These are phyloP conservation scores for Cordyceps pruinosa DNA, from an alignment of 2,329 filamentous ascomycete species.

Conservation along the genomic window DNA sequence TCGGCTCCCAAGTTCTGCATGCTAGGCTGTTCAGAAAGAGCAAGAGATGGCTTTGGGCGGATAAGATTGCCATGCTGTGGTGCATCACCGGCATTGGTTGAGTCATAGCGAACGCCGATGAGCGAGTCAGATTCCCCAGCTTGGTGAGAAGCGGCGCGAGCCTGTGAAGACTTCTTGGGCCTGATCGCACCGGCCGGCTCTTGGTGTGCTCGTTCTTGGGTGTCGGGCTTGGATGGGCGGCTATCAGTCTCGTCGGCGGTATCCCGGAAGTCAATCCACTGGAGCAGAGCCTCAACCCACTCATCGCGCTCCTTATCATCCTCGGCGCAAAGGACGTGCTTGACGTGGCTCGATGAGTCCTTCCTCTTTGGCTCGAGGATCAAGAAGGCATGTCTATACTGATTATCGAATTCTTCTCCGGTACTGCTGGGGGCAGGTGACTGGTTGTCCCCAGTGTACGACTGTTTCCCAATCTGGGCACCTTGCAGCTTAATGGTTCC, in stretches of 20 bases:
- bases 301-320: conserved; percentile 86
- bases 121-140: conserved; percentile 37
- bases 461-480: conserved; percentile 92
- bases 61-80: conserved; percentile 37
- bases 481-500: conserved; percentile 88
- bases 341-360: conserved; percentile 78
- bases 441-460: conserved; percentile 41
- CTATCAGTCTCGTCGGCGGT: conserved; percentile 43
- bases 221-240: conserved; percentile 22
- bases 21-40: conserved; percentile 27
- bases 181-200: conserved; percentile 21
- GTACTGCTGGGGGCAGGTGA: conserved; percentile 49
- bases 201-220: conserved; percentile 30
- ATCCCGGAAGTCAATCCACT: conserved; percentile 76
- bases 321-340: conserved; percentile 92
- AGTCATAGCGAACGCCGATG: conserved; percentile 53
- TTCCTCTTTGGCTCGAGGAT: conserved; percentile 95
- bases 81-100: conserved; percentile 44
- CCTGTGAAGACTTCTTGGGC: conserved; percentile 26
- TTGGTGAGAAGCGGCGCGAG: conserved; percentile 29
- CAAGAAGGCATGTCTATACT: conserved; percentile 93
- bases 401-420: conserved; percentile 77
- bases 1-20: conserved; percentile 27
- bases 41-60: conserved; percentile 30
- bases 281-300: conserved; percentile 86